A percentile compares a stretch with the other conserved stretches of the same genome.
These are phyloP conservation scores for Thalassiosira exigua DNA, from an alignment of 352 stramenopile species.

Conservation along the genomic window DNA sequence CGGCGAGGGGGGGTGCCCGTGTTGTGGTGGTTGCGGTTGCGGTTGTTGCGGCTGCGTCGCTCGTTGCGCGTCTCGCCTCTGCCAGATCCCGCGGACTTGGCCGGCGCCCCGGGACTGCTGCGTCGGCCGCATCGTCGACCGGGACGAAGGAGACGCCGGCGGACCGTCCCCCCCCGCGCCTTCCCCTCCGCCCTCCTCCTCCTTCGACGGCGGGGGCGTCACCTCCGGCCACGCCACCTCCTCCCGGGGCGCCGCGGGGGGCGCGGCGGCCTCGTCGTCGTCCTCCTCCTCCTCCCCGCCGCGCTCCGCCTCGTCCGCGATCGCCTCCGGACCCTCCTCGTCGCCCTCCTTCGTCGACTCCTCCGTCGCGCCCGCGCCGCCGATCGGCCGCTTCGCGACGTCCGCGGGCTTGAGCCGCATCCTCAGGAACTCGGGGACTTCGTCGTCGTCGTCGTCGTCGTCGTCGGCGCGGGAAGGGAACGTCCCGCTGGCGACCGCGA, in stretches of 20 bases:
- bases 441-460: no score
- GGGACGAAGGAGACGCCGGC: no score
- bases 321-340: background rate
- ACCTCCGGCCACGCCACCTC: background rate
- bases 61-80: no score
- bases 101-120: no score
- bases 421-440: slow-evolving; percentile 8
- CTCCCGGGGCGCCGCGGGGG: background rate
- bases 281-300: background rate
- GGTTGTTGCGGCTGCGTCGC: no score
- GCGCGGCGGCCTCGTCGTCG: background rate
- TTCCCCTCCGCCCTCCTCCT: no score
- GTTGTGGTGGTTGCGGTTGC: no score
- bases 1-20: background rate
- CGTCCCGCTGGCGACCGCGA: background rate
- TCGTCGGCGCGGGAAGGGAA: background rate
- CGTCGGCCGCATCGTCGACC: no score
- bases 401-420: background rate
- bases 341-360: background rate
- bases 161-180: no score
- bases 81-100: no score
- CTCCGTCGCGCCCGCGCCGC: background rate
- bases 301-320: background rate
- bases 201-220: no score
- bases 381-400: background rate